A percentile compares a stretch with the other conserved stretches of the same genome.
Evolutionary conservation across 2,329 filamentous ascomycete species (phyloP).

Genomic region (Neocatenulostroma microsporum): DNA sequence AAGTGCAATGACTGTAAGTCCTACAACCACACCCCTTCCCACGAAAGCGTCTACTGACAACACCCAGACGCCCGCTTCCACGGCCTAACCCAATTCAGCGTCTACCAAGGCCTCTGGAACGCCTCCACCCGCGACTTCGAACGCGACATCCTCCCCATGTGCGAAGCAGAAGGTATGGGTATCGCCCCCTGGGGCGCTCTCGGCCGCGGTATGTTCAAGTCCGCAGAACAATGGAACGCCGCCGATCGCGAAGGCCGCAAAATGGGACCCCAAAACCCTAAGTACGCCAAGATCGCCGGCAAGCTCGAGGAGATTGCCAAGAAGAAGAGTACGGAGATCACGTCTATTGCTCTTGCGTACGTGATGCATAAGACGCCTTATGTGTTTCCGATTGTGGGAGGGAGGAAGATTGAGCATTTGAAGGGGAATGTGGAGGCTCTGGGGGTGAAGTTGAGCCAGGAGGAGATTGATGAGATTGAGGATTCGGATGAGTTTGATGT

Average conservation of each 20-base stretch:
- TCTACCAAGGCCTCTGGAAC: slow-evolving; percentile 61
- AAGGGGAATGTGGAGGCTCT: slow-evolving; percentile 59
- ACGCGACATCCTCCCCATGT: slow-evolving; percentile 54
- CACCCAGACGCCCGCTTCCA: slow-evolving; percentile 57
- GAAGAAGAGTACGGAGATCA: slow-evolving; percentile 49
- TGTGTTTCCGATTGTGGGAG: slow-evolving; percentile 68
- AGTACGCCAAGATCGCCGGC: slow-evolving; percentile 37
- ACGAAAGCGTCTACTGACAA: slow-evolving; percentile 4
- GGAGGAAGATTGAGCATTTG: slow-evolving; percentile 63
- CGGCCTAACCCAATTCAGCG: slow-evolving; percentile 60
- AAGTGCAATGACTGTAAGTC: slow-evolving; percentile 47
- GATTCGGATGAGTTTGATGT: slow-evolving; percentile 49
- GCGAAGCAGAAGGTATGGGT: slow-evolving; percentile 51
- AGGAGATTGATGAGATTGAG: slow-evolving; percentile 60
- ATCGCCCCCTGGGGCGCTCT: slow-evolving; percentile 52
- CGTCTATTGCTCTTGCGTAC: slow-evolving; percentile 56
- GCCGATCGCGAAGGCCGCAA: slow-evolving; percentile 30
- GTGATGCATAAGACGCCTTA: slow-evolving; percentile 57
- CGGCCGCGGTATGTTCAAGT: slow-evolving; percentile 40
- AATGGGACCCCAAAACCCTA: slow-evolving; percentile 36
- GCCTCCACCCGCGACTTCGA: slow-evolving; percentile 52
- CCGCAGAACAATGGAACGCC: slow-evolving; percentile 20
- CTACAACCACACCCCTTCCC: slow-evolving; percentile 9
- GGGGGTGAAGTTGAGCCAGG: slow-evolving; percentile 45
- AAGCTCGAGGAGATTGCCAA: slow-evolving; percentile 55